These are phyloP conservation scores for Paraurostyla sp. DNA, from an alignment of 73 alveolate species.

Conservation along the genomic window DNA sequence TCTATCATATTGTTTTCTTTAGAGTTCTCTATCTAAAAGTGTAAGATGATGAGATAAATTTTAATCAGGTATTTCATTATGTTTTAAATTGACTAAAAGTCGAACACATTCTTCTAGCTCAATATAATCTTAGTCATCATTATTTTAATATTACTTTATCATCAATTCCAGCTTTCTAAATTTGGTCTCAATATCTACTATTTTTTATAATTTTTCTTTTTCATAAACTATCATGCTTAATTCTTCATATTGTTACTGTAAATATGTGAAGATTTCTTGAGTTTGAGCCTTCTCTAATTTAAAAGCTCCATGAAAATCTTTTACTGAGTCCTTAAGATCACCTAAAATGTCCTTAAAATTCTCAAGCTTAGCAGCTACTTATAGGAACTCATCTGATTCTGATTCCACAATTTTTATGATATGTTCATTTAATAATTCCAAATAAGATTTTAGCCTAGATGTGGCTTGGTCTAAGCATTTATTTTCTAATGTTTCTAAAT, in stretches of 20 bases:
- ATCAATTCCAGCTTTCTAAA: not conserved
- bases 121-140: not conserved
- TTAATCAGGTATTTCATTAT: not conserved
- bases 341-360: conserved; percentile 15
- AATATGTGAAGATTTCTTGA: not conserved
- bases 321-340: conserved; percentile 47
- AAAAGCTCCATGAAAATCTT: conserved; percentile 10
- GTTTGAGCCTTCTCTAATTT: conserved; percentile 7
- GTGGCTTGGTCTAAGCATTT: conserved; percentile 9
- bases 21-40: not conserved
- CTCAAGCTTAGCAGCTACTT: conserved; percentile 33
- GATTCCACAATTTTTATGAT: conserved; percentile 43
- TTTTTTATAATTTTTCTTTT: not conserved
- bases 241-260: not conserved
- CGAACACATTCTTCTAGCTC: conserved; percentile 42
- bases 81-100: not conserved
- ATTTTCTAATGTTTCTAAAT: not conserved
- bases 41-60: not conserved
- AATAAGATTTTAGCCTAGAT: not conserved
- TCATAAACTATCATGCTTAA: not conserved
- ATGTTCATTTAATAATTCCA: conserved; percentile 31
- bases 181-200: not conserved
- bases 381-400: conserved; percentile 59
- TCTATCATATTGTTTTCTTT: not conserved
- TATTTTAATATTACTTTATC: not conserved